A percentile compares a stretch with the other conserved stretches of the same genome.
Conservation (phyloP, 2,329 filamentous ascomycete genomes). For the Nigrospora osmanthi region DNA sequence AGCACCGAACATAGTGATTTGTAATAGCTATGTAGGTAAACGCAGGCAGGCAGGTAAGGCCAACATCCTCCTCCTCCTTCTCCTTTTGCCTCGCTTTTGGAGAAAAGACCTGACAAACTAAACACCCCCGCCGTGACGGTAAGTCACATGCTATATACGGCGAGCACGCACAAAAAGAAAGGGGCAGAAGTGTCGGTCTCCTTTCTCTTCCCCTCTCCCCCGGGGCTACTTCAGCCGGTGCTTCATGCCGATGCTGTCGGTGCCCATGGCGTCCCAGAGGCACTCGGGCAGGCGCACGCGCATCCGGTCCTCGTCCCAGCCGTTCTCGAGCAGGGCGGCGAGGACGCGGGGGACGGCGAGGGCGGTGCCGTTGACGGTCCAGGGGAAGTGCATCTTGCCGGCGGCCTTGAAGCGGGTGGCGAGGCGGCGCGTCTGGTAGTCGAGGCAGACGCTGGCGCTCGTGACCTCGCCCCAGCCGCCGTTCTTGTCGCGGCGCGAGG, state of each 20-base stretch:
- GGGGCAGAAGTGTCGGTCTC: not conserved
- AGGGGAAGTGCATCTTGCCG: slow-evolving; percentile 63
- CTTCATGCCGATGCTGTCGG: slow-evolving; percentile 51
- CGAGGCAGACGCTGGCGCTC: slow-evolving; percentile 82
- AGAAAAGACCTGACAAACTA: too few species aligned
- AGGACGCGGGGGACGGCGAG: slow-evolving; percentile 84
- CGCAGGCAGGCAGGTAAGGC: too few species aligned
- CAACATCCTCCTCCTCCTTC: too few species aligned
- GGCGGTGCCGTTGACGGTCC: slow-evolving; percentile 91
- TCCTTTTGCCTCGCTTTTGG: too few species aligned
- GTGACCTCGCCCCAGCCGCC: slow-evolving; percentile 91
- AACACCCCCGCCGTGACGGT: too few species aligned
- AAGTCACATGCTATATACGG: too few species aligned
- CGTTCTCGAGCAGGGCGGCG: slow-evolving; percentile 82
- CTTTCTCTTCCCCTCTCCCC: not conserved
- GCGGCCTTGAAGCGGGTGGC: slow-evolving; percentile 61
- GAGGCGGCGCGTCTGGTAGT: slow-evolving; percentile 84
- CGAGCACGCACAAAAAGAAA: too few species aligned
- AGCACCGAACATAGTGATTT: too few species aligned
- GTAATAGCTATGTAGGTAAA: too few species aligned
- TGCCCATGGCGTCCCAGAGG: slow-evolving; percentile 76
- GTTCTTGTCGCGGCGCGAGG: slow-evolving; percentile 47
- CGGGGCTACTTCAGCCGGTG: slow-evolving; percentile 6
- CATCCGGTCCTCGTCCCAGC: slow-evolving; percentile 66
- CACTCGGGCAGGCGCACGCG: slow-evolving; percentile 72